Conservation (phyloP, 371 early-diverging fungal species). For the Synchytrium microbalum region DNA sequence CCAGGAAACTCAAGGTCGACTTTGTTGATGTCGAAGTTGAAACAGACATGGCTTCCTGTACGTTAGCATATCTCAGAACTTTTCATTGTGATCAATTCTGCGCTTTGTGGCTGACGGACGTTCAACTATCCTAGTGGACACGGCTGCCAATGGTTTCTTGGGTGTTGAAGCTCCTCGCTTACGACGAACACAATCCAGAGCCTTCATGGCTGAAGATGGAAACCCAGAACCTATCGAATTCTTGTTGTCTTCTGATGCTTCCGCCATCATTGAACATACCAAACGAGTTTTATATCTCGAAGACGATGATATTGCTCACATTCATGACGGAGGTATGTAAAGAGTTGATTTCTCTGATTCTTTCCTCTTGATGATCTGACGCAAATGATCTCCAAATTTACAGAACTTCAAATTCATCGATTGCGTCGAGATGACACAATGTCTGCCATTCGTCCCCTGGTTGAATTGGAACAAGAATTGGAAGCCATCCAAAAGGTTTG, state of each 20-base stretch:
- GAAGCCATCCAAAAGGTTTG: conserved; percentile 69
- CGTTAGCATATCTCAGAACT: neutral
- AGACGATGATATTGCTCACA: conserved; percentile 98
- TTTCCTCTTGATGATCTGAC: neutral
- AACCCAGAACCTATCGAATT: conserved; percentile 91
- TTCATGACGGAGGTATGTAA: conserved; percentile 67
- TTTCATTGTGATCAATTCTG: conserved; percentile 6
- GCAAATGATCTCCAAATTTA: neutral
- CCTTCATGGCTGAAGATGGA: conserved; percentile 91
- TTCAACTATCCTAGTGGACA: neutral
- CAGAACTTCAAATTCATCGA: conserved; percentile 95
- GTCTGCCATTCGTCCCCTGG: conserved; percentile 86
- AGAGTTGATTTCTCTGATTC: conserved; percentile 2
- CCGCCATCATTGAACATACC: conserved; percentile 99
- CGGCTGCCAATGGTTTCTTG: conserved; percentile 13
- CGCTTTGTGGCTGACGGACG: too few relatives aligned
- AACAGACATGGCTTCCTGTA: conserved; percentile 1
- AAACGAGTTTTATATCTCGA: conserved; percentile 97
- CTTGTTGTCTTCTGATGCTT: conserved; percentile 96
- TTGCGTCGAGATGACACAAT: conserved; percentile 85
- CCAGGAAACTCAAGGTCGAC: conserved; percentile 62
- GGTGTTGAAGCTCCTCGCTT: conserved; percentile 52
- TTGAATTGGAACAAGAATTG: conserved; percentile 95
- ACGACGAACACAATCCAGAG: conserved; percentile 85
- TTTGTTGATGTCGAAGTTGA: conserved; percentile 69